Base-by-base conservation (phyloP, 352 stramenopile genomes). In the Pythium utonaiense region DNA sequence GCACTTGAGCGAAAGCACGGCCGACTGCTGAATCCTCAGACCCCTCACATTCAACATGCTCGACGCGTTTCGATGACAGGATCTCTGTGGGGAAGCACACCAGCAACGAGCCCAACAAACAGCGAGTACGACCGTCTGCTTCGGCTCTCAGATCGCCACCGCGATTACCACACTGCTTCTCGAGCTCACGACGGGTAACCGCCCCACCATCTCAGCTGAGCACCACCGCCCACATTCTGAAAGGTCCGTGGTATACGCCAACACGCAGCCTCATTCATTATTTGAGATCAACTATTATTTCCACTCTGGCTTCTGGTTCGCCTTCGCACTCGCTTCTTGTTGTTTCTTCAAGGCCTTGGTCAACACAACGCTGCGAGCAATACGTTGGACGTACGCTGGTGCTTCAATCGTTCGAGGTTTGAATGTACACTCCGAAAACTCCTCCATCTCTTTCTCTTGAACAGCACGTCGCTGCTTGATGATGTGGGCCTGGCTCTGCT, bases 401-500 rank as follows among this genome's bases (percentile, higher is more conserved):
- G 83, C 83, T 45, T 93, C 76, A 48, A 93, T 95, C 41, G 82
- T 95, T 14, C 79, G 76, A 9, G 84, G 84, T 44, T 91, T 89
- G 67, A 93, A 95, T 0, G 86, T 93, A 65, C 86, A 93, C 60
- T 93, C 81, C 24, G 80, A 74, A 48, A 95, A 92, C 59, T 95
- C 80, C 21, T 86, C 75, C 47, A 91, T 72, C 62, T 93, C 84
- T 54, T 93, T 91, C 57, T 93, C 77, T 49, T 93, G 77, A 17
- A 91, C 61, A 6, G 82, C 80, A 55, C 82, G 79, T 19, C 84
- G 78, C 51, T 91, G 80, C 48, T 89, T 93, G 52, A 86, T 77
- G 24, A 67, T 84, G 56, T 86, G 76, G 3, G 78, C 80, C 21
- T 92, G 76, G 25, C 66, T 89, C 34, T 95, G 80, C 61, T 93